Evolutionary conservation across 2,329 filamentous ascomycete species (phyloP), one percentile per base, ranked within the genome.

Genomic region (Fusarium scirpi): DNA sequence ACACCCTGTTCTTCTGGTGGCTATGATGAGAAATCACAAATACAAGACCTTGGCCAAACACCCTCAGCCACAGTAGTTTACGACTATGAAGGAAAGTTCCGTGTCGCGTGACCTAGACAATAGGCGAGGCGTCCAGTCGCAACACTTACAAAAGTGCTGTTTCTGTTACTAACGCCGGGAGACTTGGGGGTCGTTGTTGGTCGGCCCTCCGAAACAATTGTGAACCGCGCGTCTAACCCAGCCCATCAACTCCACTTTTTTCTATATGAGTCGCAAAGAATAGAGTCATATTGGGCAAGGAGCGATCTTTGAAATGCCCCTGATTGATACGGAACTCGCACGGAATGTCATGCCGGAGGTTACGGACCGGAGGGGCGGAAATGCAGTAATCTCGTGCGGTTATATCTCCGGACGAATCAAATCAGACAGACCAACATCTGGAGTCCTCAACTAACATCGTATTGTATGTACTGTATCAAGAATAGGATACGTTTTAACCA

Each of bases 241-340:
- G n/a, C 16, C 32, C 32, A 38, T 16, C 32, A 20, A 48, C 13
- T 16, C 65, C 66, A 69, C 65, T 69, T 69, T 69, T 69, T 24
- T 15, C 3, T 60, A 38, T 38, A 38, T n/a, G 32, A 29, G 4
- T 29, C 27, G 27, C 10, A 11, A 29, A 29, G 27, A 29, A 29
- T 10, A 29, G 27, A 29, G 27, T 29, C 27, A 34, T 40, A 55
- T 57, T 63, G 56, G 66, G 34, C 22, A 45, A 43, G 34, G 51
- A 16, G 34, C 24, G 8, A 29, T 29, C 27, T 29, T 29, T 29
- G 27, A 40, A 40, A 16, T 24, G 3, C 27, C 16, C 44, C 44
- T 25, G 41, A 47, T 58, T 60, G 68, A 72, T 48, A 62, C 55
- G 62, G 64, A 69, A 70, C 56, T 38, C 68, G 68, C 54, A 56